Evolutionary conservation across 129 eudicot genomes (phyloP).

Genomic region (Pulicaria dysenterica): DNA sequence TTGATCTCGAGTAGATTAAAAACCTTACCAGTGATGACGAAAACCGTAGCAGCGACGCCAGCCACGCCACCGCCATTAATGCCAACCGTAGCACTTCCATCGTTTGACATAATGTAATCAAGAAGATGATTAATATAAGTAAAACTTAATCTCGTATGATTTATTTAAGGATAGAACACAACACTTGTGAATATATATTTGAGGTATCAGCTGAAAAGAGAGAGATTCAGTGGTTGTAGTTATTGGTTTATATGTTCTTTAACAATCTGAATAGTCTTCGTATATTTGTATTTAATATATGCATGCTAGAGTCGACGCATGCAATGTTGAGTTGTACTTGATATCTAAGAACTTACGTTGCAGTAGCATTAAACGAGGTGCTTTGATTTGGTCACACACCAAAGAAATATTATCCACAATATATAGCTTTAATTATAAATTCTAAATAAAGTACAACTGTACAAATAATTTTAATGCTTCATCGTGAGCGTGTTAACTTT

Average conservation of each 20-base stretch:
- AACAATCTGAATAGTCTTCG: too few species aligned
- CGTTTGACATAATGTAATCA: not conserved
- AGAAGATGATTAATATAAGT: not conserved
- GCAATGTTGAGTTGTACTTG: not conserved
- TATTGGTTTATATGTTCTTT: not conserved
- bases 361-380: too few species aligned
- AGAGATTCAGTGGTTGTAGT: not conserved
- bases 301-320: not conserved
- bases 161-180: not conserved
- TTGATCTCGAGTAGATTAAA: not conserved
- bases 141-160: not conserved
- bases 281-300: too few species aligned
- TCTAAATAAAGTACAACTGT: too few species aligned
- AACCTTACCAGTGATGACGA: slow-evolving; percentile 4
- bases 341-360: not conserved
- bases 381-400: too few species aligned
- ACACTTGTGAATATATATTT: not conserved
- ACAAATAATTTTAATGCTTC: too few species aligned
- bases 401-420: too few species aligned
- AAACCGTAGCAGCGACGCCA: not conserved
- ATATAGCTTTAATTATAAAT: too few species aligned
- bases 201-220: not conserved
- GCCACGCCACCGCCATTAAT: not conserved
- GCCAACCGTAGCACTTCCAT: too few species aligned
- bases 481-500: too few species aligned